Percentiles rank a stretch among this genome's conserved stretches.
These are phyloP conservation scores for Pyrenochaeta sp. DNA, from an alignment of 2,329 filamentous ascomycete genomes.

Conservation along the genomic window DNA sequence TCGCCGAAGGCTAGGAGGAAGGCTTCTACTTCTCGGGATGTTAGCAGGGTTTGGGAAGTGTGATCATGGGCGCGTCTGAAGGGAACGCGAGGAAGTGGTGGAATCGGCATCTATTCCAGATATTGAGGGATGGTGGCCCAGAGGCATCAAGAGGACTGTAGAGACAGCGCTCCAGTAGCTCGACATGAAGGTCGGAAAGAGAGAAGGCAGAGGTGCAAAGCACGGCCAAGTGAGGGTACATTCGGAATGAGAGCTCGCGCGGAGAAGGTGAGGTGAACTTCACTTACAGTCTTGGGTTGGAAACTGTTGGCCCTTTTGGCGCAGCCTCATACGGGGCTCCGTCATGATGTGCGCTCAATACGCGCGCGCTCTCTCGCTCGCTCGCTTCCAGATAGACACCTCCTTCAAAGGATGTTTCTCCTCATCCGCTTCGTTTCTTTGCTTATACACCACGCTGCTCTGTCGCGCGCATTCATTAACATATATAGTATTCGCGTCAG, in stretches of 20 bases:
- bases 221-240: conserved; percentile 1
- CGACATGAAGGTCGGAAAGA: not conserved
- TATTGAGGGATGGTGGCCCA: not conserved
- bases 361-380: not conserved
- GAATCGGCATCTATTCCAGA: not conserved
- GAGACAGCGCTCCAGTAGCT: not conserved
- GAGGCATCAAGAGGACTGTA: not conserved
- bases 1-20: conserved; percentile 85
- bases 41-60: conserved; percentile 7
- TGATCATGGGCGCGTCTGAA: conserved; percentile 9
- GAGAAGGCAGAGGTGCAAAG: not conserved
- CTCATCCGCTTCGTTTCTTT: not conserved
- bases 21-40: conserved; percentile 66
- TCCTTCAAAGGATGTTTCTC: not conserved
- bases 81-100: conserved; percentile 17
- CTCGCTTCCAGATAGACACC: not conserved
- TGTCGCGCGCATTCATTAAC: not conserved
- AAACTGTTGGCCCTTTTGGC: conserved; percentile 59
- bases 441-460: not conserved
- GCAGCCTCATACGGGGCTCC: conserved; percentile 58
- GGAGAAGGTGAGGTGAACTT: conserved; percentile 1
- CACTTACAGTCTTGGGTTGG: conserved; percentile 52
- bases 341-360: conserved; percentile 48
- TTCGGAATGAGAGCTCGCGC: not conserved
- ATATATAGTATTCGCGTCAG: not conserved